Base-by-base conservation (phyloP, 352 stramenopile species). In the Pythium phragmitis region DNA sequence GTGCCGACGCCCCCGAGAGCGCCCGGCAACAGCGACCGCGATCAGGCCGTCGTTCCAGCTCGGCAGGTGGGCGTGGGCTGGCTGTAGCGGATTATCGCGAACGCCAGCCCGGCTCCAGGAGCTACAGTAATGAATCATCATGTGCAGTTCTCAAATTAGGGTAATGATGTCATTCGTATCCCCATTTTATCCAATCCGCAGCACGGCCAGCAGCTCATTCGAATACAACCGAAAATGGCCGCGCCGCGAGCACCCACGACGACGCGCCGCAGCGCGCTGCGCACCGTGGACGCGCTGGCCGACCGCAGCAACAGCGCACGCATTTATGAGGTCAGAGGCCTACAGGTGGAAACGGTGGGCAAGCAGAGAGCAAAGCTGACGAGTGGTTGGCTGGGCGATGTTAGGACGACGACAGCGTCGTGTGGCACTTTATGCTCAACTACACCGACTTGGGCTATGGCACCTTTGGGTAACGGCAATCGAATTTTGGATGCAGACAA, bases 371-470 rank as follows among this genome's bases (percentile, higher is more conserved):
- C 7, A 50, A 28, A 17, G 45, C 9, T 30, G 45, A 23, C 17
- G n/a, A 50, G 45, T 13, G 45, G 45, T 11, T 21, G 21, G n/a
- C 45, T 2, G 17, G 11, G 13, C 23, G 9, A 48, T 39, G 8
- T 49, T 52, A 90, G 79, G 82, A 89, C 43, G 69, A 57, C 9
- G 65, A 75, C 28, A 77, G 77, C 21, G 45, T 80, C 47, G 76
- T 76, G 53, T 91, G 82, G 82, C 79, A 74, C 56, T 83, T 85
- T 49, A 88, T 89, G 75, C 71, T 91, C 54, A 91, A 83, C 46
- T 75, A 79, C 30, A 88, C 80, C 50, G 59, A 91, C 60, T 74
- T 91, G 36, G 73, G 71, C 5, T 87, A 77, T 47, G 82, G 80
- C 11, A 67, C 62, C 17, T 81, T 77, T 51, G 78, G 80, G 77